Percentiles rank a stretch among this genome's conserved stretches.
Evolutionary conservation across 139 green algal genomes (phyloP).

Genomic region (Edaphochlamys debaryana): DNA sequence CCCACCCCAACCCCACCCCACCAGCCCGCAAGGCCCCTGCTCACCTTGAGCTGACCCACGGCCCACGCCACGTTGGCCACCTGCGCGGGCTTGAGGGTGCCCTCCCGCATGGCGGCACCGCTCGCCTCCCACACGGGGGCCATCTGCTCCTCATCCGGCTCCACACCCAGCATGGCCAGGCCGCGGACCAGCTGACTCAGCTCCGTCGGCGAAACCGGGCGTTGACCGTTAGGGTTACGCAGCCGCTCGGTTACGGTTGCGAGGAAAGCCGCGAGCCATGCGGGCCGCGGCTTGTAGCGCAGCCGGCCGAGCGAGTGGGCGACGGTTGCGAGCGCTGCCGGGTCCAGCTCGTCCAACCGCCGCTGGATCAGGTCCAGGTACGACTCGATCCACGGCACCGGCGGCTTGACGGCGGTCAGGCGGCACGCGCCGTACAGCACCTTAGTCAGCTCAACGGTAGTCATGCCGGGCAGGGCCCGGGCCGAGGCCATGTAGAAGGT

Average conservation of each 20-base stretch:
- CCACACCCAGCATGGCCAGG: constrained; percentile 12
- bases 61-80: constrained; percentile 23
- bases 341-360: not conserved
- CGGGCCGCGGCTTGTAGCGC: constrained; percentile 15
- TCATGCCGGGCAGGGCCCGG: not conserved
- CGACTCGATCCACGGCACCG: constrained; percentile 22
- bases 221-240: too few species aligned
- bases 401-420: not conserved
- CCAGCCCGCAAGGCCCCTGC: too few species aligned
- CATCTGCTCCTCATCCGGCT: constrained; percentile 8
- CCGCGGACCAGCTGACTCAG: constrained; percentile 31
- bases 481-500: constrained; percentile 14
- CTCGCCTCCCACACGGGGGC: constrained; percentile 16
- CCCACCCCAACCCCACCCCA: too few species aligned
- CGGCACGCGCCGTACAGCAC: constrained; percentile 25
- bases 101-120: not conserved
- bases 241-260: too few species aligned
- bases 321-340: not conserved
- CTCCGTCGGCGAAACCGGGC: too few species aligned
- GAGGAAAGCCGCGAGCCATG: not conserved
- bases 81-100: not conserved
- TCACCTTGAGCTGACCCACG: constrained; percentile 28
- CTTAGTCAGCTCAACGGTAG: constrained; percentile 9
- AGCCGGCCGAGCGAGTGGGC: constrained; percentile 25
- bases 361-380: not conserved